Conservation (phyloP, 768 basidiomycete species). For the Suillus americanus region DNA sequence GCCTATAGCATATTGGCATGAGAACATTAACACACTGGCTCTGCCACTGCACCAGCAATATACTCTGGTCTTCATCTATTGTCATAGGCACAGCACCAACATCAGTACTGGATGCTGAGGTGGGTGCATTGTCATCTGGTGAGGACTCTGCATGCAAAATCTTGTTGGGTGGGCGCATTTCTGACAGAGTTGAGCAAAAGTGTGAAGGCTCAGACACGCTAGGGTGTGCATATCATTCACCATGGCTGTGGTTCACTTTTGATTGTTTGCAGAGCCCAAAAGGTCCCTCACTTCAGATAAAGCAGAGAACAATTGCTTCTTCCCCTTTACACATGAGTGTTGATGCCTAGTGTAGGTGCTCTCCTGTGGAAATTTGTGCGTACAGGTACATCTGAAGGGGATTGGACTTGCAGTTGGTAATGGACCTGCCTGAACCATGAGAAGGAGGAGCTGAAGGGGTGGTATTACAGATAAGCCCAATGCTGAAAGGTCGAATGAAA, state of each 20-base stretch:
- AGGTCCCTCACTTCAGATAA: not conserved
- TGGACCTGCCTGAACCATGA: too few species aligned
- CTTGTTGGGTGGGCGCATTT: not conserved
- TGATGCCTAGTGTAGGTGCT: not conserved
- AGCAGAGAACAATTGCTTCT: not conserved
- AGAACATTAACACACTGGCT: not conserved
- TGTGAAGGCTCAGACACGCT: not conserved
- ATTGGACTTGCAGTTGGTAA: too few species aligned
- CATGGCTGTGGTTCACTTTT: too few species aligned
- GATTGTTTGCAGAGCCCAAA: not conserved
- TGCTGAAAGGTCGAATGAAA: too few species aligned
- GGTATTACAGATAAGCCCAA: too few species aligned
- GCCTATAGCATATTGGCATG: not conserved
- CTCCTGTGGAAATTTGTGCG: not conserved
- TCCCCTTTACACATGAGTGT: not conserved
- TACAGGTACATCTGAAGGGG: not conserved
- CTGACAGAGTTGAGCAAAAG: not conserved
- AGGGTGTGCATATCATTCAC: not conserved
- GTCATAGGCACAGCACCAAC: not conserved
- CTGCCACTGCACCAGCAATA: slow-evolving; percentile 3
- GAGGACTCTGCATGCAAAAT: not conserved
- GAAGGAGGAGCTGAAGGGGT: too few species aligned
- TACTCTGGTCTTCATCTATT: not conserved
- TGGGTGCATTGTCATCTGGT: too few species aligned
- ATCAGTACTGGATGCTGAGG: not conserved